Conservation (phyloP, 805 yeast genomes). For the Candida ipomoeae region DNA sequence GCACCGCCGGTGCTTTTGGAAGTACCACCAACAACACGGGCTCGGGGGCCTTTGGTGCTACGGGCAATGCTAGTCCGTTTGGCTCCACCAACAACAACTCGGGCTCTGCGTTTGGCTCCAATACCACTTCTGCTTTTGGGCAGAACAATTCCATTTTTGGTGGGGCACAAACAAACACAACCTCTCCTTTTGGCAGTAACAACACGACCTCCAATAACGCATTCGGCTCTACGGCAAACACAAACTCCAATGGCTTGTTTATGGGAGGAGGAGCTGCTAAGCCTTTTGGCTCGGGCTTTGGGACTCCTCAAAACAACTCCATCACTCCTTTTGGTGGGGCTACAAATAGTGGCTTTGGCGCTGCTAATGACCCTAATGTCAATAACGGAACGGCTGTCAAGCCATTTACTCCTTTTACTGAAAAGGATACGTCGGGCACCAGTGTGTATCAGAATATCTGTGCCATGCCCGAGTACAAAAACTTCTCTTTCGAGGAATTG, state of each 20-base stretch:
- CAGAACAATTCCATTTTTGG: conserved; percentile 28
- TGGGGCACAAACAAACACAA: conserved; percentile 5
- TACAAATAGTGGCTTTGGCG: conserved; percentile 20
- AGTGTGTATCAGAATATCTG: conserved; percentile 65
- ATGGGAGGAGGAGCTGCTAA: conserved; percentile 14
- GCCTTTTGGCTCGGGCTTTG: conserved; percentile 20
- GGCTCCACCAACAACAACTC: conserved; percentile 16
- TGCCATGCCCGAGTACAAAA: conserved; percentile 86
- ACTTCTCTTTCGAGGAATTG: conserved; percentile 81
- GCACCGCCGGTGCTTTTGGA: conserved; percentile 31
- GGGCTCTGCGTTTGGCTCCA: conserved; percentile 38
- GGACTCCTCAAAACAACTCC: conserved; percentile 18
- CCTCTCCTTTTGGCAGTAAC: conserved; percentile 20
- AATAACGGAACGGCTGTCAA: conserved; percentile 67
- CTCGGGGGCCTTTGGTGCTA: conserved; percentile 10
- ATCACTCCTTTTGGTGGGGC: conserved; percentile 19
- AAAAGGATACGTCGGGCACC: conserved; percentile 64
- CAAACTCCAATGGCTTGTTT: conserved; percentile 9
- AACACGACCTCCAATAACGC: conserved; percentile 14
- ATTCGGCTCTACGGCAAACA: conserved; percentile 15
- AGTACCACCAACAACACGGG: conserved; percentile 9
- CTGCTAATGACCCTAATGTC: conserved; percentile 24
- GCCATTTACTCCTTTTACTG: conserved; percentile 67
- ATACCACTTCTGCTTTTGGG: conserved; percentile 22
- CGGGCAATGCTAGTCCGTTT: conserved; percentile 6